These are phyloP conservation scores for Volvox carteri DNA, from an alignment of 163 green algal genomes.

Conservation along the genomic window DNA sequence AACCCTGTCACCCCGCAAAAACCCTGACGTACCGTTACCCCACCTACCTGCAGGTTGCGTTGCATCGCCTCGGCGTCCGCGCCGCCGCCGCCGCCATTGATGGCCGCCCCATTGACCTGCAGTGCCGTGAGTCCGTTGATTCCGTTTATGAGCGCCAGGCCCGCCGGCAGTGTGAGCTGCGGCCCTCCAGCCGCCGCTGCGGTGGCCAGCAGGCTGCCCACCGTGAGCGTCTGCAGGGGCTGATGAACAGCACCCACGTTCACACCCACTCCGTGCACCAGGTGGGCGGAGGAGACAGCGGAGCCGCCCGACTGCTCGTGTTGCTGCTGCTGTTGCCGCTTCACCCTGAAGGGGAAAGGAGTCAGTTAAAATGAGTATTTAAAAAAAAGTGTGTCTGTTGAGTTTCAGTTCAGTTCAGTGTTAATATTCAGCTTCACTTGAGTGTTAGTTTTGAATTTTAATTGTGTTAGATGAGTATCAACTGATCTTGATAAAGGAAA, in stretches of 20 bases:
- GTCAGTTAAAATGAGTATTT: background rate
- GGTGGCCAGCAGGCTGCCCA: background rate
- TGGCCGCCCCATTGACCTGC: background rate
- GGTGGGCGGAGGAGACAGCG: background rate
- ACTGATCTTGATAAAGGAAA: background rate
- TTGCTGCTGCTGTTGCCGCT: constrained; percentile 44
- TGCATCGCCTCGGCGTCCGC: background rate
- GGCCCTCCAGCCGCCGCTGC: background rate
- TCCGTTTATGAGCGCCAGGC: background rate
- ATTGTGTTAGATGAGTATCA: background rate
- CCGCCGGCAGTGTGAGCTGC: background rate
- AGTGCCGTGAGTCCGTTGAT: background rate
- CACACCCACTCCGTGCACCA: background rate
- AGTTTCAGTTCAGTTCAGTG: background rate
- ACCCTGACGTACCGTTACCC: background rate
- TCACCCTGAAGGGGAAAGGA: constrained; percentile 21
- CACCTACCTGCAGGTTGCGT: constrained; percentile 8
- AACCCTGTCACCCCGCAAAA: background rate
- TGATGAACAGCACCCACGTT: background rate
- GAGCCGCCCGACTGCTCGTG: no score
- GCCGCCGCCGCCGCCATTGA: background rate
- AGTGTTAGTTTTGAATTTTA: no score
- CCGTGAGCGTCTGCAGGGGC: background rate
- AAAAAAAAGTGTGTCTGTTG: background rate
- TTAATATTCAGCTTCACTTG: background rate